These are phyloP conservation scores for Fusarium tupiense DNA, from an alignment of 2,329 filamentous ascomycete species.

Conservation along the genomic window DNA sequence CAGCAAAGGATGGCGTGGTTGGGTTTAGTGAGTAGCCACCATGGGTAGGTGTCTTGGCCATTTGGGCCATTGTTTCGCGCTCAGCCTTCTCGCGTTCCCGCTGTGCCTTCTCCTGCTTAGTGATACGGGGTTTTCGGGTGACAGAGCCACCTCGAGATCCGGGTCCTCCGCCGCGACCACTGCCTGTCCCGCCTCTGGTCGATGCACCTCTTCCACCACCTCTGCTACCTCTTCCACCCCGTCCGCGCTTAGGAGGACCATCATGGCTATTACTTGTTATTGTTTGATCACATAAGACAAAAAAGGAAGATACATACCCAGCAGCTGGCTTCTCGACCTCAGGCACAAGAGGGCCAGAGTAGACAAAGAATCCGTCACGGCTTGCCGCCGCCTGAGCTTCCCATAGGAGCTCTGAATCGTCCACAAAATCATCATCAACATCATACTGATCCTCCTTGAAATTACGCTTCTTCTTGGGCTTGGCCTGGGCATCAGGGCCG, in stretches of 20 bases:
- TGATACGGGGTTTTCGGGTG: slow-evolving; percentile 83
- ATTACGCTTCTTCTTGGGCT: slow-evolving; percentile 81
- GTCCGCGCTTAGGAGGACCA: slow-evolving; percentile 75
- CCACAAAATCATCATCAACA: slow-evolving; percentile 84
- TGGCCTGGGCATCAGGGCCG: slow-evolving; percentile 69
- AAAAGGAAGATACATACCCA: slow-evolving; percentile 54
- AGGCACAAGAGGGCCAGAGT: slow-evolving; percentile 88
- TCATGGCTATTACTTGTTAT: slow-evolving; percentile 68
- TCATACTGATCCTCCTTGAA: slow-evolving; percentile 87
- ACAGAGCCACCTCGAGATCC: slow-evolving; percentile 80
- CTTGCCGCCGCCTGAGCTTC: slow-evolving; percentile 94
- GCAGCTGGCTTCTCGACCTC: slow-evolving; percentile 79
- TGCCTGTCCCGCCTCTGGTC: slow-evolving; percentile 61
- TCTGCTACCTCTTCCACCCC: slow-evolving; percentile 61
- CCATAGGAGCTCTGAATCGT: slow-evolving; percentile 95
- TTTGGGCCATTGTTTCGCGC: slow-evolving; percentile 64
- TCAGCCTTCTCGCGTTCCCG: slow-evolving; percentile 85
- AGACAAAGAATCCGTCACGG: slow-evolving; percentile 97
- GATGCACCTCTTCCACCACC: slow-evolving; percentile 70
- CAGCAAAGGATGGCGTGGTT: slow-evolving; percentile 50
- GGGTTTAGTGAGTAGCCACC: slow-evolving; percentile 52
- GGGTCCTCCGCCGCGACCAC: slow-evolving; percentile 63
- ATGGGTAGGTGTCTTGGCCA: slow-evolving; percentile 51
- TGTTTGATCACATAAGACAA: slow-evolving; percentile 11
- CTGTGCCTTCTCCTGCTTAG: slow-evolving; percentile 84